phyloP scores from a whole-genome alignment of 2,329 filamentous ascomycete species.

The Polytolypa hystricis region DNA sequence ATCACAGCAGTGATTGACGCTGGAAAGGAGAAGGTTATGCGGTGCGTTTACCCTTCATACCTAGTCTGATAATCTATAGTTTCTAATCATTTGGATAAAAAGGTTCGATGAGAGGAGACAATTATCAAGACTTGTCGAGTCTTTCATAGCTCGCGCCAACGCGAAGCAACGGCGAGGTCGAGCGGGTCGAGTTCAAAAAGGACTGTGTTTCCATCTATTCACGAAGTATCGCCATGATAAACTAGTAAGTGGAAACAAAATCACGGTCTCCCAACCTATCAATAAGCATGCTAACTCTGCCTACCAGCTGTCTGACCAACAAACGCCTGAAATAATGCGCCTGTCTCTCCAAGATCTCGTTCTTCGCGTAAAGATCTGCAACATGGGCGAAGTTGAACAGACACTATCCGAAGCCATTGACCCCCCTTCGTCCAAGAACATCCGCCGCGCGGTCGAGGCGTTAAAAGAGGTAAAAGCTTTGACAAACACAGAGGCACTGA shows the following conservation, averaged over 20 bases:
- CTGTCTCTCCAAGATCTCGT: slow-evolving; percentile 89
- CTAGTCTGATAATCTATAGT: neutral
- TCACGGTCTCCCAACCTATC: neutral
- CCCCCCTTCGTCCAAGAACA: slow-evolving; percentile 82
- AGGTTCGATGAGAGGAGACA: slow-evolving; percentile 88
- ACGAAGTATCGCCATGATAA: slow-evolving; percentile 81
- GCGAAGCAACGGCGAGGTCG: slow-evolving; percentile 89
- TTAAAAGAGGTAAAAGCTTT: slow-evolving; percentile 87
- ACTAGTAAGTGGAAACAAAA: slow-evolving; percentile 26
- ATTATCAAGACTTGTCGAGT: slow-evolving; percentile 79
- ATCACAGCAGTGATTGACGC: slow-evolving; percentile 95
- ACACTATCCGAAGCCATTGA: slow-evolving; percentile 82
- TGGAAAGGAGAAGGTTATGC: slow-evolving; percentile 94
- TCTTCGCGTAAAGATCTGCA: slow-evolving; percentile 94
- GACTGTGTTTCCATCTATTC: slow-evolving; percentile 91
- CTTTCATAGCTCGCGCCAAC: slow-evolving; percentile 90
- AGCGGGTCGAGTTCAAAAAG: slow-evolving; percentile 89
- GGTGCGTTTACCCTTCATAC: slow-evolving; percentile 16
- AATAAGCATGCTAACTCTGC: slow-evolving; percentile 1
- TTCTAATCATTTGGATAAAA: neutral
- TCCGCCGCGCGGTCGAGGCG: slow-evolving; percentile 82
- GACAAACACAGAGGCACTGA: slow-evolving; percentile 70
- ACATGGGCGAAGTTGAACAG: slow-evolving; percentile 83
- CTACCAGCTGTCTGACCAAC: slow-evolving; percentile 67
- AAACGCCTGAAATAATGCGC: slow-evolving; percentile 92